A percentile compares a stretch with the other conserved stretches of the same genome.
phyloP scores from a whole-genome alignment of 2,329 filamentous ascomycete species.

The Furcasterigmium furcatum region DNA sequence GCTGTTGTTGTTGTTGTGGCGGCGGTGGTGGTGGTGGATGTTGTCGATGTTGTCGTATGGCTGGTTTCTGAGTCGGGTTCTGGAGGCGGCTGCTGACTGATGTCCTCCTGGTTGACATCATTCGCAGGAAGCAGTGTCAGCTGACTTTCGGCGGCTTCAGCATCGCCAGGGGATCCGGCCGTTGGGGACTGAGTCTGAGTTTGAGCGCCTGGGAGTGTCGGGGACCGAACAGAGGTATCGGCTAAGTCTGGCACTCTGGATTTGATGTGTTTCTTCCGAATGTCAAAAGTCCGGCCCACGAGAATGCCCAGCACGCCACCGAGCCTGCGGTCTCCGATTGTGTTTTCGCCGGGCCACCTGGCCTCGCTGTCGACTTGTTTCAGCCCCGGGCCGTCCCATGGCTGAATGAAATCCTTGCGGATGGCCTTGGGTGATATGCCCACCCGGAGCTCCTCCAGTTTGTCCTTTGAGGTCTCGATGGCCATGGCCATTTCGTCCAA shows the following conservation, averaged over 20 bases:
- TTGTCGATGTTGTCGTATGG: no score
- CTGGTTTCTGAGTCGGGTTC: no score
- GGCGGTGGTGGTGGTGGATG: no score
- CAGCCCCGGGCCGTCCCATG: conserved; percentile 60
- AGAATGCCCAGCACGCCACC: conserved; percentile 68
- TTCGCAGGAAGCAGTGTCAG: not conserved
- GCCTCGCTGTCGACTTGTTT: conserved; percentile 61
- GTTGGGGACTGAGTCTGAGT: conserved; percentile 2
- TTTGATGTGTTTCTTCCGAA: conserved; percentile 23
- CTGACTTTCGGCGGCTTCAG: not conserved
- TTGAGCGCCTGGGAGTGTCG: conserved; percentile 3
- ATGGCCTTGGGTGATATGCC: conserved; percentile 58
- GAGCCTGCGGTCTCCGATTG: conserved; percentile 59
- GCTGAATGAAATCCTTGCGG: conserved; percentile 50
- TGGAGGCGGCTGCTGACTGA: no score
- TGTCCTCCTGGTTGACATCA: no score
- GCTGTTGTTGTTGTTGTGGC: no score
- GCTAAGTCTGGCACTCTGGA: no score
- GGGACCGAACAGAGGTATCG: no score
- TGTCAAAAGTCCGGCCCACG: conserved; percentile 64
- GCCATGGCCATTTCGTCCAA: conserved; percentile 79
- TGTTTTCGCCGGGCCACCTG: conserved; percentile 52
- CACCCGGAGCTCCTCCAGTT: conserved; percentile 68
- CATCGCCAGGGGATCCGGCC: not conserved
- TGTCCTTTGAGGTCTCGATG: conserved; percentile 65